Percentiles rank a stretch among this genome's conserved stretches.
Evolutionary conservation across 257 asterid species (phyloP).

Genomic region (Petrea volubilis): DNA sequence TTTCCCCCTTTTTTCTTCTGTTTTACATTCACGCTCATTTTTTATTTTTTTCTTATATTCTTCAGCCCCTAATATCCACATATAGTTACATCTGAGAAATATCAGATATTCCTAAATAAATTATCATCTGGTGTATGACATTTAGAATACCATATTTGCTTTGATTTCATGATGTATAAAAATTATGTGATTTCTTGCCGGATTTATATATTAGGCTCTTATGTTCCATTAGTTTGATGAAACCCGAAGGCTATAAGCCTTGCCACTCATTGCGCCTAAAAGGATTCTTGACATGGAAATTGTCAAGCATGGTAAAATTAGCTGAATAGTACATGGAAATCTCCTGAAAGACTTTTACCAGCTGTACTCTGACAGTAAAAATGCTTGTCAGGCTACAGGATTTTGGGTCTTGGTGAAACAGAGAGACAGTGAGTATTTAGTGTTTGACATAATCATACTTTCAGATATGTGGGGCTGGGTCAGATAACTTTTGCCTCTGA

Average conservation of each 20-base stretch:
- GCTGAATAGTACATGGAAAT: neutral
- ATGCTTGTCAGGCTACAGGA: neutral
- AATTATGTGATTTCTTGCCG: neutral
- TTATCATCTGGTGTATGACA: neutral
- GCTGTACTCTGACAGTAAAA: neutral
- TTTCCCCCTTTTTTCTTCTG: neutral
- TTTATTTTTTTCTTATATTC: neutral
- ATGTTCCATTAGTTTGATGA: neutral
- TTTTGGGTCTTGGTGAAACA: neutral
- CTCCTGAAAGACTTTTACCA: neutral
- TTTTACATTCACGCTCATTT: slow-evolving; percentile 19
- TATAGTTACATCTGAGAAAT: neutral
- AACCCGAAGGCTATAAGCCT: neutral
- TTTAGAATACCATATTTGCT: neutral
- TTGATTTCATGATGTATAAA: neutral
- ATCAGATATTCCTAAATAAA: no score
- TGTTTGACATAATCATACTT: neutral
- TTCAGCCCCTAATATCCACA: neutral
- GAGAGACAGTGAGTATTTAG: neutral
- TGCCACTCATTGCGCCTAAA: neutral
- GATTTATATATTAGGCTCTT: neutral
- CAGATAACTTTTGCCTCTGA: neutral
- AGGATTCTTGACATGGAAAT: neutral
- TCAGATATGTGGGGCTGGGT: neutral
- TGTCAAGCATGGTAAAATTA: slow-evolving; percentile 1